Evolutionary conservation across 2,329 filamentous ascomycete genomes (phyloP).

Genomic region (Penicillium sp.): DNA sequence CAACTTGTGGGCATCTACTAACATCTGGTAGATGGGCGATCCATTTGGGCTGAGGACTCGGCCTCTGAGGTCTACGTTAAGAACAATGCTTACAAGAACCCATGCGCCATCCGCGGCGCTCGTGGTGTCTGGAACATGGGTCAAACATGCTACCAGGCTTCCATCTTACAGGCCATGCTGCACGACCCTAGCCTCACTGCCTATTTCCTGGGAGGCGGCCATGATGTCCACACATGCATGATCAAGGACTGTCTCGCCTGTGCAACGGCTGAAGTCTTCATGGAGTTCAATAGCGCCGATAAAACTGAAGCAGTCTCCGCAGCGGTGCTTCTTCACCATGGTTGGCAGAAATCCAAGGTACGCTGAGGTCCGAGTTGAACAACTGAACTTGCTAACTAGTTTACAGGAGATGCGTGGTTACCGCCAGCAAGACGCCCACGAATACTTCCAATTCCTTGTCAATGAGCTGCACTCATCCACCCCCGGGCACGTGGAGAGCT

Average conservation of each 20-base stretch:
- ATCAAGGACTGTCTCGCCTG: conserved; percentile 57
- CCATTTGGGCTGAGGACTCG: conserved; percentile 38
- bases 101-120: conserved; percentile 82
- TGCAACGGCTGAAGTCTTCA: conserved; percentile 62
- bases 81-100: conserved; percentile 73
- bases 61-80: conserved; percentile 76
- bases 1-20: not conserved
- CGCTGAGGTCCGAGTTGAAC: not conserved
- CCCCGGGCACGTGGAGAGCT: conserved; percentile 67
- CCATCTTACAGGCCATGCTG: conserved; percentile 87
- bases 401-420: conserved; percentile 74
- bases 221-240: conserved; percentile 71
- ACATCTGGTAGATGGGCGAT: conserved; percentile 30
- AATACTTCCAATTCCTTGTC: conserved; percentile 93
- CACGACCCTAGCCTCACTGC: conserved; percentile 91
- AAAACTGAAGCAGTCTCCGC: conserved; percentile 86
- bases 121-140: conserved; percentile 95
- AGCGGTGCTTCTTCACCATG: conserved; percentile 68
- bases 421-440: conserved; percentile 93
- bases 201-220: conserved; percentile 88
- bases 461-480: conserved; percentile 81
- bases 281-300: conserved; percentile 60
- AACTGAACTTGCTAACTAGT: conserved; percentile 5
- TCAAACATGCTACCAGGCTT: conserved; percentile 98
- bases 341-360: conserved; percentile 57